These are phyloP conservation scores for Penicillium flavigenum DNA, from an alignment of 495 filamentous ascomycete species.

Conservation along the genomic window DNA sequence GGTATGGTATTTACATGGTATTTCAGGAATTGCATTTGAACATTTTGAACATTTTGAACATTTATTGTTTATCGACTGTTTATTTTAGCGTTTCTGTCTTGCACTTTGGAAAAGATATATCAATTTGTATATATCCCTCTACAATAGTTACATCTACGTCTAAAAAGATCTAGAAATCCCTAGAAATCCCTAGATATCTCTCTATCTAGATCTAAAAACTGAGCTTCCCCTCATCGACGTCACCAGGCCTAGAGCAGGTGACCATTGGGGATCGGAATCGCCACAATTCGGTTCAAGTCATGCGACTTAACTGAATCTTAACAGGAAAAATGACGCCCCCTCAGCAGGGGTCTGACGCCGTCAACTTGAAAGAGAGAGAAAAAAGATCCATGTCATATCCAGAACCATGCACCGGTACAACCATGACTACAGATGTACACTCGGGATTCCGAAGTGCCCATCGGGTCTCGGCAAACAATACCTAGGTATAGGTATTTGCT, in stretches of 20 bases:
- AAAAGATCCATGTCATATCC: neutral
- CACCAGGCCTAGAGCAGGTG: conserved; percentile 21
- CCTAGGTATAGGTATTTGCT: neutral
- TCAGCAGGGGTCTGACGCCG: conserved; percentile 3
- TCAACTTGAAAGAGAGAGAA: neutral
- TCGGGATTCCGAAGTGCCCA: conserved; percentile 10
- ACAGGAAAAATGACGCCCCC: conserved; percentile 3
- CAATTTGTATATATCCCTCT: too few species aligned
- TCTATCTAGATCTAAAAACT: neutral
- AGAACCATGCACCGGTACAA: conserved; percentile 5
- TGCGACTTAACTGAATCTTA: conserved; percentile 1
- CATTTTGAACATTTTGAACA: neutral
- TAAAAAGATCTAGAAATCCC: too few species aligned
- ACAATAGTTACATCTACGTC: too few species aligned
- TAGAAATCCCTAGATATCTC: too few species aligned
- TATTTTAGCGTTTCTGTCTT: too few species aligned
- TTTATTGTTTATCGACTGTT: neutral
- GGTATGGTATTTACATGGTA: neutral
- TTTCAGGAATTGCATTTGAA: neutral
- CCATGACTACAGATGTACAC: conserved; percentile 1
- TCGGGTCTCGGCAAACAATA: conserved; percentile 5
- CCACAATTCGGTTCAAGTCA: conserved; percentile 11
- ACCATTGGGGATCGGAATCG: conserved; percentile 12
- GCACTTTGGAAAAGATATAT: too few species aligned
- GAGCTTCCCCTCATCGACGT: conserved; percentile 19